Conservation (phyloP, 768 basidiomycete genomes). For the Pleurotus salmoneostramineus region DNA sequence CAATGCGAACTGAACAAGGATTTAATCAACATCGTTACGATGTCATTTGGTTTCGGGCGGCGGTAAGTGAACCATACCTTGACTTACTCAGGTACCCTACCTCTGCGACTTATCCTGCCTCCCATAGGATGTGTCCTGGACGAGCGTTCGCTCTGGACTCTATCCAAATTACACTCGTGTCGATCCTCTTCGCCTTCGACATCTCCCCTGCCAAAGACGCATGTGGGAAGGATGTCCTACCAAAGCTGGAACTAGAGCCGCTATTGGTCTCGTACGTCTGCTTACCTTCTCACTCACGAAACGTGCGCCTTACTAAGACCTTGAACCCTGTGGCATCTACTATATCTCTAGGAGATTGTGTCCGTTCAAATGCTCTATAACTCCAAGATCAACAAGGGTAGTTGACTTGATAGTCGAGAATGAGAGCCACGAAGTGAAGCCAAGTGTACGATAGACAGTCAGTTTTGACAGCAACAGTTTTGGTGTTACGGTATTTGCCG, state of each 20-base stretch:
- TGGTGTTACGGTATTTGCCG: too few species aligned
- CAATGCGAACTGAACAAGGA: conserved; percentile 23
- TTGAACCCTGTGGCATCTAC: too few species aligned
- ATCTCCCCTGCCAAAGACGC: conserved; percentile 8
- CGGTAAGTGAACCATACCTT: not conserved
- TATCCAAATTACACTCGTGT: conserved; percentile 4
- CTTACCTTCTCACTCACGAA: too few species aligned
- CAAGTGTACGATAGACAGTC: too few species aligned
- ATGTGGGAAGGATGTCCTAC: not conserved
- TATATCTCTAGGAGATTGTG: too few species aligned
- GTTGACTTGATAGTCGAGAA: too few species aligned
- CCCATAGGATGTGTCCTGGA: conserved; percentile 8
- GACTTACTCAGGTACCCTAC: not conserved
- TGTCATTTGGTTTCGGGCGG: conserved; percentile 32
- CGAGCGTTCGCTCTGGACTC: conserved; percentile 1
- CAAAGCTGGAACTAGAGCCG: too few species aligned
- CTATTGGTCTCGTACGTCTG: too few species aligned
- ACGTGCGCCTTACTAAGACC: too few species aligned
- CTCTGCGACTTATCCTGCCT: not conserved
- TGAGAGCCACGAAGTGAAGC: not conserved
- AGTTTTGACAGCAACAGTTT: too few species aligned
- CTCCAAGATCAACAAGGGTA: too few species aligned
- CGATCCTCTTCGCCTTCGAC: conserved; percentile 7
- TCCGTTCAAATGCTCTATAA: too few species aligned
- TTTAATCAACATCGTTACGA: conserved; percentile 26